phyloP scores from a whole-genome alignment of 108 stramenopile genomes.

The Chaetoceros tenuissimus region DNA sequence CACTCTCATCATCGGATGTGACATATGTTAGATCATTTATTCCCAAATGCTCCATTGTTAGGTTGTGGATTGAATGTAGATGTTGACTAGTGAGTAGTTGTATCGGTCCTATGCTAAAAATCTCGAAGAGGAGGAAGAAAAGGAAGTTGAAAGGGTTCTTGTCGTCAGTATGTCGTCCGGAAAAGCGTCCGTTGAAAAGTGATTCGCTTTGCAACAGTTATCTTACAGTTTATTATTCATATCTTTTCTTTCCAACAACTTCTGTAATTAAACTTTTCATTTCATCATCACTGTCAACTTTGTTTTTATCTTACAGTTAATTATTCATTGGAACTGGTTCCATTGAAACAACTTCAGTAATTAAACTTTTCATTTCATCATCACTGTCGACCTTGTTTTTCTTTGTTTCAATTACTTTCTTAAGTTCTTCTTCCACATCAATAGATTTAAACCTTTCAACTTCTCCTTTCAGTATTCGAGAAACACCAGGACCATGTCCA shows the following conservation, averaged over 20 bases:
- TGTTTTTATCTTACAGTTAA: not conserved
- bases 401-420: not conserved
- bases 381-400: not conserved
- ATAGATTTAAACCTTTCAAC: not conserved
- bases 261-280: not conserved
- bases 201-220: too few species aligned
- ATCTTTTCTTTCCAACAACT: not conserved
- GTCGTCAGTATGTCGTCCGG: too few species aligned
- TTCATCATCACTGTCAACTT: not conserved
- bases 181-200: too few species aligned
- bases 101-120: too few species aligned
- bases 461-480: not conserved
- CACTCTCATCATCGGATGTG: too few species aligned
- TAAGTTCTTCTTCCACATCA: not conserved
- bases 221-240: not conserved
- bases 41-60: too few species aligned
- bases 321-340: not conserved
- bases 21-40: too few species aligned
- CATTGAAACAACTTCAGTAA: not conserved
- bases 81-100: too few species aligned
- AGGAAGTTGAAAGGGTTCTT: too few species aligned
- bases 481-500: constrained; percentile 69
- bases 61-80: too few species aligned
- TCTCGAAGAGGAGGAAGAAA: too few species aligned
- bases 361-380: not conserved